Evolutionary conservation across 768 basidiomycete species (phyloP), one percentile per base, ranked within the genome.

Genomic region (Russula ochroleuca): DNA sequence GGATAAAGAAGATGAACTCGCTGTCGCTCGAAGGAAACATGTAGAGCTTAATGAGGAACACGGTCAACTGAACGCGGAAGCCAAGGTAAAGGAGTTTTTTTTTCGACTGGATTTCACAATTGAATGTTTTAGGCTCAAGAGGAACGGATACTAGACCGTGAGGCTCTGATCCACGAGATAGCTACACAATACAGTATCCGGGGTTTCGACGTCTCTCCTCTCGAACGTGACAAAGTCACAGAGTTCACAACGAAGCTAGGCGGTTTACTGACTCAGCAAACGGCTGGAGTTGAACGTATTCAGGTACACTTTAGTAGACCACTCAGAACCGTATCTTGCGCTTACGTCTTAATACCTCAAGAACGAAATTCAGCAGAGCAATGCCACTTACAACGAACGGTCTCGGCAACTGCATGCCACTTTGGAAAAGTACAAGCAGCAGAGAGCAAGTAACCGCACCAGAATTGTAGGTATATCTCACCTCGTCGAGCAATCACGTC

Each of bases 1-100:
- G 51, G 85, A 84, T 62, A 69, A 87, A 3, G 85, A 88, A 63
- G 87, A 87, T 10, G 83, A 85, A 50, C 74, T 88, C 5, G 67
- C 68, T 5, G 76, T 71, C 19, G 74, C 80, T 19, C 81, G 85
- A 8, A 74, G 78, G 47, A 71, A 78, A 19, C 86, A 90, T 66
- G 81, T 82, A 15, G 76, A 81, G 17, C 77, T 87, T 25, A 75
- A 85, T 25, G 81, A 78, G 49, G 77, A 81, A 43, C 85, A 87
- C 38, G 95, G 92, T 21, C 79, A 83, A 19, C 77, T 94, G 15
- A 77, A 78, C 25, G 90, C 87, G 0, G 86, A 94, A 71, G 85
- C 86, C 47, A 85, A 90, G 76, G 93, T 87, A 64, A 38, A n/a
- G 31, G 31, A 28, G 14, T n/a, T 62, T 61, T 17, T 1, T 41